Conservation (phyloP, 75 land plant species). For the Adiantum capillusveneris region DNA sequence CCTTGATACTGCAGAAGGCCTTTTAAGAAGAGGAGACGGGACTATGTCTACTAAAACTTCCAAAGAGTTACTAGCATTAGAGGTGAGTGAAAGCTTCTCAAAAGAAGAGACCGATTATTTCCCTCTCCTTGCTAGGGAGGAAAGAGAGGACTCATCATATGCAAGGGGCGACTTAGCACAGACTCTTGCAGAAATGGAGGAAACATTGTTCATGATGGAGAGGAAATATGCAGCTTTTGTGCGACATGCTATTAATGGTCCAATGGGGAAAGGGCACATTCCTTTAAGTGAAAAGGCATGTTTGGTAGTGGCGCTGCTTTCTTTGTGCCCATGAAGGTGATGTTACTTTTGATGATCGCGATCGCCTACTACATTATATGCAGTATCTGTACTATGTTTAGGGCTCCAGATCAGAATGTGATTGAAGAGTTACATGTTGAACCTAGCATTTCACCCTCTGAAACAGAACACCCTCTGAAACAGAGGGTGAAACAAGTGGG, state of each 20-base stretch:
- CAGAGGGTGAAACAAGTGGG: neutral
- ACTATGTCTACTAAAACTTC: too few species aligned
- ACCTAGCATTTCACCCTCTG: neutral
- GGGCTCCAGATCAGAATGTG: slow-evolving; percentile 30
- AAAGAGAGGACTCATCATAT: too few species aligned
- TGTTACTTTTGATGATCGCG: slow-evolving; percentile 32
- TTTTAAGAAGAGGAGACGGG: too few species aligned
- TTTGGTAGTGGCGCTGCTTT: slow-evolving; percentile 40
- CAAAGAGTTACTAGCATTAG: too few species aligned
- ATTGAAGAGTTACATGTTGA: slow-evolving; percentile 24
- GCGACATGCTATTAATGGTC: slow-evolving; percentile 68
- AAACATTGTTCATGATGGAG: slow-evolving; percentile 50
- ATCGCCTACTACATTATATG: slow-evolving; percentile 72
- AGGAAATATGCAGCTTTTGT: slow-evolving; percentile 75
- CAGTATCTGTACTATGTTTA: slow-evolving; percentile 57
- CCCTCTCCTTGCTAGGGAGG: too few species aligned
- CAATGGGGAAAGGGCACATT: slow-evolving; percentile 57
- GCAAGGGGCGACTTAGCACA: too few species aligned
- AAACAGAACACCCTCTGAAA: too few species aligned
- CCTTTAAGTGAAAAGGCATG: slow-evolving; percentile 57
- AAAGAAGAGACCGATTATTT: too few species aligned
- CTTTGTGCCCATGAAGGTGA: slow-evolving; percentile 53
- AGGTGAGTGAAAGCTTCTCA: too few species aligned
- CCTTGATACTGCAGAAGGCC: too few species aligned
- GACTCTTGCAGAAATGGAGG: neutral